Percentiles rank a stretch among this genome's conserved stretches.
These are phyloP conservation scores for Rosa hybrid DNA, from an alignment of 331 rosid genomes.

Conservation along the genomic window DNA sequence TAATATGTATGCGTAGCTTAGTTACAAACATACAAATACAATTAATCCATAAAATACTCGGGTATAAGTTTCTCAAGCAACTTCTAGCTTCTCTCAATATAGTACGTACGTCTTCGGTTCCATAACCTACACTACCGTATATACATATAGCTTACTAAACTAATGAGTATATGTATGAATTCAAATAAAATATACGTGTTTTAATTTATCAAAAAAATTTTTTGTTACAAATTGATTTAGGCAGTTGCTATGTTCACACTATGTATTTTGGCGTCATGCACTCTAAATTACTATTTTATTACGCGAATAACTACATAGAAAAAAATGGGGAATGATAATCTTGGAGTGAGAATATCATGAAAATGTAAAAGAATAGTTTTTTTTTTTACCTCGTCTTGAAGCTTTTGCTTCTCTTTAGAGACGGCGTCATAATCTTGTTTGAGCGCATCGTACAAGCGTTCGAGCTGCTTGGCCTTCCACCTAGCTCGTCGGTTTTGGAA, in stretches of 20 bases:
- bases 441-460: constrained; percentile 59
- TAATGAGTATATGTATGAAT: not conserved
- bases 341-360: not conserved
- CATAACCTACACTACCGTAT: not conserved
- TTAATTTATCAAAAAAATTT: not conserved
- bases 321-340: not conserved
- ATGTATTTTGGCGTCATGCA: not conserved
- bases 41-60: not conserved
- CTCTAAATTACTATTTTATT: not conserved
- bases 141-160: not conserved
- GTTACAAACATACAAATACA: not conserved
- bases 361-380: not conserved
- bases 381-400: constrained; percentile 70
- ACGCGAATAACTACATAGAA: not conserved
- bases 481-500: constrained; percentile 90
- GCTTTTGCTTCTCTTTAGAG: constrained; percentile 60
- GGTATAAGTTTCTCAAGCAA: not conserved
- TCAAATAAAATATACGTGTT: not conserved
- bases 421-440: constrained; percentile 62
- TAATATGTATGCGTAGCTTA: not conserved
- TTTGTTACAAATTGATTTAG: no score
- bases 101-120: not conserved
- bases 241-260: not conserved
- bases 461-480: constrained; percentile 87
- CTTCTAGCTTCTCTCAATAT: not conserved